Base-by-base conservation (phyloP, 2,329 filamentous ascomycete species). In the Helminthosporium solani region DNA sequence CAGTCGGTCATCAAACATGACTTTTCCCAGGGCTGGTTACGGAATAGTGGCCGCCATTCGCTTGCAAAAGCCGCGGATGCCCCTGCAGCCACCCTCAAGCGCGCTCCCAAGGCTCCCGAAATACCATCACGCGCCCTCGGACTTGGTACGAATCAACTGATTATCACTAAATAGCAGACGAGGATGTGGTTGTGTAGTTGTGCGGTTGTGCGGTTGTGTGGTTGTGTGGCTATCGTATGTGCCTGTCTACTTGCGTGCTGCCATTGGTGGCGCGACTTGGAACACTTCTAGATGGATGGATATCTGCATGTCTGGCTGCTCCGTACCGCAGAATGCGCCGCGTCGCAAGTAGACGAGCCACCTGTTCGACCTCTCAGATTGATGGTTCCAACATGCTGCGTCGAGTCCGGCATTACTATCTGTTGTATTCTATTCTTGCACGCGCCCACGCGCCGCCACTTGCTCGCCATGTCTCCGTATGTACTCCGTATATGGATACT, bases 51-150 rank as follows among this genome's bases (percentile, higher is more conserved):
- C 35, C 40, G 41, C 20, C 39, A 35, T 39, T 34, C 38, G 34
- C 19, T 21, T 38, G 35, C 36, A 20, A 12, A 18, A 25, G 33
- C 11, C 28, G 49, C 40, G 30, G 20, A 14, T 35, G 23, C 42
- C 47, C 47, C 42, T 49, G 49, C 44, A 50, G 20, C 14, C 46
- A 47, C 50, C 50, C 33, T 44, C 49, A 51, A 51, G 49, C 56
- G 49, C 53, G 50, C 43, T 6, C 37, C 33, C 40, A 42, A 15
- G n/a, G n/a, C n/a, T n/a, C n/a, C n/a, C n/a, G n/a, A n/a, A n/a
- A n/a, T n/a, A n/a, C n/a, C n/a, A 57, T 66, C 61, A 64, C 61
- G 63, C 60, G 63, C 56, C 58, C 49, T 43, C n/a, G n/a, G n/a
- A n/a, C n/a, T n/a, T n/a, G n/a, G n/a, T n/a, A n/a, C n/a, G n/a